phyloP scores from a whole-genome alignment of 2,329 filamentous ascomycete genomes.

The Ilyonectria sp. region DNA sequence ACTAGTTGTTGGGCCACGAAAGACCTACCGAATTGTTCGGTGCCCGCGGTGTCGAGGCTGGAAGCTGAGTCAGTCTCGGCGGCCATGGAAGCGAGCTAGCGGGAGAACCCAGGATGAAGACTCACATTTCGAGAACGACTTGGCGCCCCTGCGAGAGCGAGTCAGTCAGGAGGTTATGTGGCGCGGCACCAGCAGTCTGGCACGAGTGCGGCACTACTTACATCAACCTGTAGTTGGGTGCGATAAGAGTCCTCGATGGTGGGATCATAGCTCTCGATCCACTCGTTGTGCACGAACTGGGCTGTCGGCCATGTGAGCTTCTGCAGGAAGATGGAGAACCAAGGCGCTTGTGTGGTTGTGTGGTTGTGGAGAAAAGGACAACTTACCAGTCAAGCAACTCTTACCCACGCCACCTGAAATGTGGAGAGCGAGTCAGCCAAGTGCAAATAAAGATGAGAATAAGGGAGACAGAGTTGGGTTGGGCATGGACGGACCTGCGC shows the following conservation, averaged over 20 bases:
- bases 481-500: constrained; percentile 73
- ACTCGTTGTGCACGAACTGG: constrained; percentile 94
- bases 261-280: constrained; percentile 90
- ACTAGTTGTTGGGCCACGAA: constrained; percentile 36
- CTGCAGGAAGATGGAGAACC: constrained; percentile 28
- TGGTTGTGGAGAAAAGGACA: constrained; percentile 21
- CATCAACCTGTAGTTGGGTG: constrained; percentile 85
- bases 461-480: constrained; percentile 18
- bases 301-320: constrained; percentile 65
- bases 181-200: constrained; percentile 20
- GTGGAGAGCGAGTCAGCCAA: constrained; percentile 51
- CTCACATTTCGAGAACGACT: constrained; percentile 91
- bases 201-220: constrained; percentile 69
- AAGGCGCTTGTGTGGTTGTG: constrained; percentile 24
- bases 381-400: constrained; percentile 89
- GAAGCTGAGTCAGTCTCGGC: constrained; percentile 41
- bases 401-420: constrained; percentile 86
- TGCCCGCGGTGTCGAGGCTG: constrained; percentile 90
- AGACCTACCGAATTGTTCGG: constrained; percentile 89
- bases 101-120: constrained; percentile 37
- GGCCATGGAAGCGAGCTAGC: constrained; percentile 27
- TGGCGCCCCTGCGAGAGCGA: constrained; percentile 77
- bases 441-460: constrained; percentile 27
- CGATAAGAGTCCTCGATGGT: constrained; percentile 86
- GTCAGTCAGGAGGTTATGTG: constrained; percentile 48